A percentile compares a stretch with the other conserved stretches of the same genome.
These are phyloP conservation scores for Vitis hybrid DNA, from an alignment of 177 flowering plant species.

Conservation along the genomic window DNA sequence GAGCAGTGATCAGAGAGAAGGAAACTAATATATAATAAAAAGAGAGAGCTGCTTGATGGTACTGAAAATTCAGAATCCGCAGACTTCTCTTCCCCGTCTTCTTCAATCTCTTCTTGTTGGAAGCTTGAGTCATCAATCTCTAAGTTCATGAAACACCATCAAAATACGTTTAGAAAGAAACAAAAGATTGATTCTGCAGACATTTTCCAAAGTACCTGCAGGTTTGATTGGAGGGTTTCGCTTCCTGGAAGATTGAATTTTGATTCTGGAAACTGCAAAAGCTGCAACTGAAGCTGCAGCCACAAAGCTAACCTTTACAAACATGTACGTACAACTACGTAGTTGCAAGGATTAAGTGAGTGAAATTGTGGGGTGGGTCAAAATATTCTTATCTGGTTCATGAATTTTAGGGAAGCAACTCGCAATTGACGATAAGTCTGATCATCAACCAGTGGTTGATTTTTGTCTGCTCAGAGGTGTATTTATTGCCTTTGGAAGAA, in stretches of 20 bases:
- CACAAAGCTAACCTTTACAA: conserved; percentile 13
- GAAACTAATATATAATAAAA: background rate
- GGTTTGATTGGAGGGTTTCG: background rate
- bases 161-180: background rate
- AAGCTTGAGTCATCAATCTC: conserved; percentile 10
- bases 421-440: background rate
- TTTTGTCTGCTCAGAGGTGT: background rate
- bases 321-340: conserved; percentile 12
- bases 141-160: background rate
- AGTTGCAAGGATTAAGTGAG: too few species aligned
- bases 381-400: too few species aligned
- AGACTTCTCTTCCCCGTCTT: conserved; percentile 8
- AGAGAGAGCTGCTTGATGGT: background rate
- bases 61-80: conserved; percentile 7
- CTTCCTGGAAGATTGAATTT: background rate
- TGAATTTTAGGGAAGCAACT: too few species aligned
- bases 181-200: background rate
- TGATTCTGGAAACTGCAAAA: conserved; percentile 11
- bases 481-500: conserved; percentile 16
- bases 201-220: conserved; percentile 10
- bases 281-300: conserved; percentile 20
- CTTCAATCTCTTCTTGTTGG: conserved; percentile 3
- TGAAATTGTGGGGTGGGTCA: too few species aligned
- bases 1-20: too few species aligned
- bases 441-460: conserved; percentile 15